A percentile compares a stretch with the other conserved stretches of the same genome.
Conservation (phyloP, 306 rosid species). For the Prunus mira region DNA sequence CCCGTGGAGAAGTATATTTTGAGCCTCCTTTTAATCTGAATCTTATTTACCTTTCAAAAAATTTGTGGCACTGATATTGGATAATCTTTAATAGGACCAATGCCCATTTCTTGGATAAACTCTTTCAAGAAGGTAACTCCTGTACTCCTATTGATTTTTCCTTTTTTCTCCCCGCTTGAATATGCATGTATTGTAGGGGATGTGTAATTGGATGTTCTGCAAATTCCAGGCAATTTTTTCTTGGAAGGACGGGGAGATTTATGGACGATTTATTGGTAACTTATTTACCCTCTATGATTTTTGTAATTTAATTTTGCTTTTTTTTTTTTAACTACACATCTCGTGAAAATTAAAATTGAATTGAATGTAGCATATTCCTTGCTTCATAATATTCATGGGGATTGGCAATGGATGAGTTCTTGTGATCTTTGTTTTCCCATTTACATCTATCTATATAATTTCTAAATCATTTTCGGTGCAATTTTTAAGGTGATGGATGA, state of each 20-base stretch:
- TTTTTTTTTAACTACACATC: neutral
- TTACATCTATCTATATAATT: neutral
- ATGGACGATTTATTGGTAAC: conserved; percentile 79
- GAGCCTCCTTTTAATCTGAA: neutral
- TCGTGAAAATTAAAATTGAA: neutral
- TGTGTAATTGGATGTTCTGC: conserved; percentile 23
- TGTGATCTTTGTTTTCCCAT: neutral
- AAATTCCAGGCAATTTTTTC: conserved; percentile 57
- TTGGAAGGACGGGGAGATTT: conserved; percentile 50
- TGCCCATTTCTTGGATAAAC: conserved; percentile 70
- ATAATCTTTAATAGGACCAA: conserved; percentile 49
- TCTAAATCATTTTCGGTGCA: too few species aligned
- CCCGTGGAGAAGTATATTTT: neutral
- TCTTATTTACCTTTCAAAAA: conserved; percentile 8
- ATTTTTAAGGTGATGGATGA: too few species aligned
- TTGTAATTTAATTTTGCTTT: neutral
- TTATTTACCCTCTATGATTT: neutral
- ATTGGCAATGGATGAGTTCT: neutral
- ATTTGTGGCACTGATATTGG: conserved; percentile 15
- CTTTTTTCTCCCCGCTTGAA: conserved; percentile 14
- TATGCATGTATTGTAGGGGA: conserved; percentile 4
- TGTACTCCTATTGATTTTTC: neutral
- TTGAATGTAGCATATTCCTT: neutral
- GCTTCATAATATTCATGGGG: neutral
- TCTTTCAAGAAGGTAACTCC: conserved; percentile 61